phyloP scores from a whole-genome alignment of 2,329 filamentous ascomycete species.

The Scedosporium dehoogii region DNA sequence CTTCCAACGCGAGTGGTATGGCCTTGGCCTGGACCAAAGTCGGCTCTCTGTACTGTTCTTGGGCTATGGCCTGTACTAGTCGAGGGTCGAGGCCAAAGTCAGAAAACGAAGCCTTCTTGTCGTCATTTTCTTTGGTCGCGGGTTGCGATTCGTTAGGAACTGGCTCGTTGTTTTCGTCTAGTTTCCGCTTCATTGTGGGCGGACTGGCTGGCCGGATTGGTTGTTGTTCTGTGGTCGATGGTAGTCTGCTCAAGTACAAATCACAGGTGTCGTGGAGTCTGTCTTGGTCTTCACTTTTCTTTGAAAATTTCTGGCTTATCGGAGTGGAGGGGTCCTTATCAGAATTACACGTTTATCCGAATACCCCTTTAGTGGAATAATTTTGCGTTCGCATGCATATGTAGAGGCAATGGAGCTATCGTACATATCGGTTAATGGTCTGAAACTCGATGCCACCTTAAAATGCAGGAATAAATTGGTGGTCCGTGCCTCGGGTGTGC shows the following conservation, averaged over 20 bases:
- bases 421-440: not conserved
- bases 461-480: not conserved
- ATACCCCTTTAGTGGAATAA: not conserved
- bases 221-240: not conserved
- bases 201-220: not conserved
- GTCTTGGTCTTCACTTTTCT: not conserved
- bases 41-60: constrained; percentile 74
- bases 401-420: not conserved
- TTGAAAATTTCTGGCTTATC: constrained; percentile 7
- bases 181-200: constrained; percentile 48
- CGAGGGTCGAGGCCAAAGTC: constrained; percentile 74
- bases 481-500: not conserved
- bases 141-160: constrained; percentile 15
- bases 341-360: not conserved
- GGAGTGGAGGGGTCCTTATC: constrained; percentile 4
- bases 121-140: constrained; percentile 12
- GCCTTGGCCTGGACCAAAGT: constrained; percentile 83
- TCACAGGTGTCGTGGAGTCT: not conserved
- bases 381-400: not conserved
- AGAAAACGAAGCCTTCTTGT: constrained; percentile 47
- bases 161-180: constrained; percentile 44
- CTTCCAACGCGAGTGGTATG: constrained; percentile 78
- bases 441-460: not conserved
- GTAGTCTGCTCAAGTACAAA: not conserved
- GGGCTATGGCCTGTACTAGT: constrained; percentile 74